Percentiles rank a stretch among this genome's conserved stretches.
These are phyloP conservation scores for Hypsizygus marmoreus DNA, from an alignment of 768 basidiomycete genomes.

Conservation along the genomic window DNA sequence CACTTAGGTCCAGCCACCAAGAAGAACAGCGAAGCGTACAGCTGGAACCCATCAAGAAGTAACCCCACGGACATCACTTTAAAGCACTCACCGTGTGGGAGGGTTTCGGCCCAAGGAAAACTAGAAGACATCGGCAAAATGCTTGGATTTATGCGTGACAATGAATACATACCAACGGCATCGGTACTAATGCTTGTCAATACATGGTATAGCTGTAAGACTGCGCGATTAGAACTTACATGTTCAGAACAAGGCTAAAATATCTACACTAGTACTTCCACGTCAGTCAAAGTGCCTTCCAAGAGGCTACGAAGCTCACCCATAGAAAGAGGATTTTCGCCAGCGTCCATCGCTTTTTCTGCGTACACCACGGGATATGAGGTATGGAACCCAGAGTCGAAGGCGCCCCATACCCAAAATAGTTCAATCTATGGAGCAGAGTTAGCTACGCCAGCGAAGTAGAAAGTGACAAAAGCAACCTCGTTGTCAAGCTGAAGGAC, in stretches of 20 bases:
- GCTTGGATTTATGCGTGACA: slow-evolving; percentile 1
- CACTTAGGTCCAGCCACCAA: background rate
- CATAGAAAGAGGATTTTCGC: slow-evolving; percentile 32
- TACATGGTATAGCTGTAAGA: background rate
- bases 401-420: slow-evolving; percentile 13
- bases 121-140: background rate
- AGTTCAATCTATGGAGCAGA: slow-evolving; percentile 13
- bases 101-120: slow-evolving; percentile 8
- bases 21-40: slow-evolving; percentile 2
- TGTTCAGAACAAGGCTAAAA: slow-evolving; percentile 27
- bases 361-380: background rate
- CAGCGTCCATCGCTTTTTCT: slow-evolving; percentile 26
- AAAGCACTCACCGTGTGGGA: slow-evolving; percentile 22
- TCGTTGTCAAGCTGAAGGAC: slow-evolving; percentile 23
- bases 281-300: background rate
- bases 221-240: slow-evolving; percentile 15
- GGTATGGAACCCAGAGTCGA: background rate
- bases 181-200: slow-evolving; percentile 10
- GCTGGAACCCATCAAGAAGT: background rate
- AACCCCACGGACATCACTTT: background rate
- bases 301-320: slow-evolving; percentile 12
- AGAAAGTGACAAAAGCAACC: slow-evolving; percentile 7
- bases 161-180: slow-evolving; percentile 16
- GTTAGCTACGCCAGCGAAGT: background rate
- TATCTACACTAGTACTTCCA: slow-evolving; percentile 25